Evolutionary conservation across 495 filamentous ascomycete species (phyloP), one percentile per base, ranked within the genome.

Genomic region (Echria macrotheca): DNA sequence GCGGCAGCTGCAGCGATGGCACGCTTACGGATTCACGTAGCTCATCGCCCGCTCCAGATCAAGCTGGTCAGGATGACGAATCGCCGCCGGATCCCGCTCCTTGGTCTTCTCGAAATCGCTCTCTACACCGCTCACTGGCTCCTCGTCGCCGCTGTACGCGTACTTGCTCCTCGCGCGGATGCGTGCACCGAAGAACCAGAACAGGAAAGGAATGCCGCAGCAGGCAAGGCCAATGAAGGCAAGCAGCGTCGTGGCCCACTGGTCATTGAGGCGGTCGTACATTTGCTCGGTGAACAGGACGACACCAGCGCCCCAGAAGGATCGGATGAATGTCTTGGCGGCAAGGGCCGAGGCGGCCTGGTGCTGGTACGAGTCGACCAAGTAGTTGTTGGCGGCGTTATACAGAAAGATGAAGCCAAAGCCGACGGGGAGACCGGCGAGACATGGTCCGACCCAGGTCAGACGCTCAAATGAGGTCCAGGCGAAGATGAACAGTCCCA

Each of bases 321-420:
- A 83, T 5, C 87, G 78, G 35, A 93, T 70, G 58, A 79, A 89
- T 0, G 87, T 91, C 68, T 91, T 91, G 39, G 87, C 86, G 2
- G 87, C 87, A n/a, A 91, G 76, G 0, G 87, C 87, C 5, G 82
- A 86, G 0, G 87, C 87, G n/a, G 87, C 87, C 68, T 88, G 84
- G 61, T 88, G 81, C 61, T 88, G 85, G 66, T 91, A 91, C 0
- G 85, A 83, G 65, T 93, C 87, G 46, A 93, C 86, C 56, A 75
- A 53, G 61, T 90, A 90, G 69, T 91, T 90, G 68, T 87, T 90
- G 41, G 86, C 86, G 7, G 83, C 74, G 69, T 90, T 91, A 68
- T 91, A 91, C 18, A 91, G 68, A 69, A 90, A 89, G 60, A 91
- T 87, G 63, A 93, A 89, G 19, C 87, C 87, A 61, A 91, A 48